A percentile compares a stretch with the other conserved stretches of the same genome.
Evolutionary conservation across 495 filamentous ascomycete species (phyloP).

Genomic region (Tetracladium setigerum): DNA sequence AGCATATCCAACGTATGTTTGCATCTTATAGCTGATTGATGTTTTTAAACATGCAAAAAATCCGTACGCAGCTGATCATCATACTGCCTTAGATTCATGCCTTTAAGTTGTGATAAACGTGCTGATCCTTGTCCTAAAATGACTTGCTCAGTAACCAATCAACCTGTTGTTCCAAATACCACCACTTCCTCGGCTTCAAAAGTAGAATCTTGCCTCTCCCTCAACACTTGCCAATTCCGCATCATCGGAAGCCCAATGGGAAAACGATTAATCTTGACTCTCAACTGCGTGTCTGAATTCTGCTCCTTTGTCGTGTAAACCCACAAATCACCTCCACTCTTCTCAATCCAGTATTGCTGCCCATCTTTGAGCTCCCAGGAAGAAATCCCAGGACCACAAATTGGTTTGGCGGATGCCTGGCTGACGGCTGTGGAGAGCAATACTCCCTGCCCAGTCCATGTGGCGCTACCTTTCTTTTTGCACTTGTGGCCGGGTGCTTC

Average conservation of each 20-base stretch:
- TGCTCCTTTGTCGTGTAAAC: not conserved
- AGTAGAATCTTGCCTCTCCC: not conserved
- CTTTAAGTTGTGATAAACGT: no score
- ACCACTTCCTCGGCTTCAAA: conserved; percentile 1
- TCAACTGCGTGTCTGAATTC: not conserved
- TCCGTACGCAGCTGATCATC: no score
- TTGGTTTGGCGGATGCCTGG: no score
- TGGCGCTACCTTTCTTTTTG: no score
- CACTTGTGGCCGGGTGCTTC: not conserved
- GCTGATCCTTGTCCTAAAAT: no score
- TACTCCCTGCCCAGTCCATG: no score
- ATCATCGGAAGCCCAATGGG: not conserved
- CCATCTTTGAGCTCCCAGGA: not conserved
- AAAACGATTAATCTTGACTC: not conserved
- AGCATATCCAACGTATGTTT: no score
- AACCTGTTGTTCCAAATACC: conserved; percentile 3
- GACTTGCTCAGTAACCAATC: no score
- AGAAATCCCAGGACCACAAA: no score
- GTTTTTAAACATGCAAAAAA: no score
- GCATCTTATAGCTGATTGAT: no score
- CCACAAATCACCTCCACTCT: not conserved
- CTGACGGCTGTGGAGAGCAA: not conserved
- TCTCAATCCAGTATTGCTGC: not conserved
- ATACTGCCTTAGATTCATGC: no score
- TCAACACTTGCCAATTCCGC: not conserved